Conservation (phyloP, 129 eudicot genomes). For the Erigeron canadensis region DNA sequence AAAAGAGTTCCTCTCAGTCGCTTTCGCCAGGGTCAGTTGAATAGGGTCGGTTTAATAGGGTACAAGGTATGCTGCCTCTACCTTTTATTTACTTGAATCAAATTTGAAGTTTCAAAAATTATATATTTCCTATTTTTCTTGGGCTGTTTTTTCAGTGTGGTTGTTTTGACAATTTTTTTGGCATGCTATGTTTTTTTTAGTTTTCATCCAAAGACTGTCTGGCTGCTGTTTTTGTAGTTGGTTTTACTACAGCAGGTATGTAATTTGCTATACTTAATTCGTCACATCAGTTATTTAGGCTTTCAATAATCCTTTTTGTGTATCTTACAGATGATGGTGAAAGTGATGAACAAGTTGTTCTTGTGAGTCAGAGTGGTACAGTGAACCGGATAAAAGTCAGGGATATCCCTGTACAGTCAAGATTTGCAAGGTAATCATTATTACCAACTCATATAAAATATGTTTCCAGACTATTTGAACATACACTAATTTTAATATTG, state of each 20-base stretch:
- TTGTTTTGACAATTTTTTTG: neutral
- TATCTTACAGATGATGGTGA: constrained; percentile 76
- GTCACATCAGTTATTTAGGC: neutral
- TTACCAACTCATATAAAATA: neutral
- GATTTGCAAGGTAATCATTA: constrained; percentile 68
- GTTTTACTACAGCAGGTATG: constrained; percentile 79
- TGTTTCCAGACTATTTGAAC: neutral
- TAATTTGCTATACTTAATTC: constrained; percentile 1
- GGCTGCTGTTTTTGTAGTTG: constrained; percentile 92
- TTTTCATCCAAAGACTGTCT: constrained; percentile 74
- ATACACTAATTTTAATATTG: neutral
- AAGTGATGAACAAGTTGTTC: constrained; percentile 95
- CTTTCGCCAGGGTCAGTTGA: constrained; percentile 63
- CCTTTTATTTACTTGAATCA: neutral
- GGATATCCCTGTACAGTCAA: constrained; percentile 78
- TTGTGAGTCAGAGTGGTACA: constrained; percentile 97
- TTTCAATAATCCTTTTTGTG: neutral
- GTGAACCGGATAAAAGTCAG: constrained; percentile 86
- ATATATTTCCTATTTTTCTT: neutral
- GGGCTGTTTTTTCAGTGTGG: neutral
- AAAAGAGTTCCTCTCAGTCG: constrained; percentile 89
- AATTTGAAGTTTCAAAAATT: neutral
- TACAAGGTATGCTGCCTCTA: constrained; percentile 56
- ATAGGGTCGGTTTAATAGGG: constrained; percentile 87
- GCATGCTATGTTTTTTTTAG: constrained; percentile 33